Percentiles rank a stretch among this genome's conserved stretches.
Evolutionary conservation across 805 yeast species (phyloP).

Genomic region (Starmerella etchellsii): DNA sequence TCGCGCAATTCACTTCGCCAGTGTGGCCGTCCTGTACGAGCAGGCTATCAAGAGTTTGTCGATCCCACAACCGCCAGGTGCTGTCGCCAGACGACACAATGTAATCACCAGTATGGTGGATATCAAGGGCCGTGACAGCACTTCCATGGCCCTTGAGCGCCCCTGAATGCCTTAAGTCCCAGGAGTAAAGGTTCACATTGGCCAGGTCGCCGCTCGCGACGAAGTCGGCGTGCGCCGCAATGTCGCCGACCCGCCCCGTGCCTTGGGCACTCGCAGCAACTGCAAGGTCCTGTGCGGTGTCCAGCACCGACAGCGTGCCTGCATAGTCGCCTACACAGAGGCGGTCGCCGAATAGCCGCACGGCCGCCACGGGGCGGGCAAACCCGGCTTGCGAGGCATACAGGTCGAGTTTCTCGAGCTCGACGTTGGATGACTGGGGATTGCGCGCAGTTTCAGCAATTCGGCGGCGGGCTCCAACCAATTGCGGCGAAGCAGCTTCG

Average conservation of each 20-base stretch:
- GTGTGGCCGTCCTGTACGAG: conserved; percentile 77
- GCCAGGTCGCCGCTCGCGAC: neutral
- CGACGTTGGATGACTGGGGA: neutral
- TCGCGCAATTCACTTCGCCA: conserved; percentile 49
- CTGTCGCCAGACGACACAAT: conserved; percentile 64
- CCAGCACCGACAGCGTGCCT: neutral
- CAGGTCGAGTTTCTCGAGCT: neutral
- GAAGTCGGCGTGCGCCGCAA: neutral
- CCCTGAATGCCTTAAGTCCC: neutral
- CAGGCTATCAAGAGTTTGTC: conserved; percentile 37
- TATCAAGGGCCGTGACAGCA: conserved; percentile 38
- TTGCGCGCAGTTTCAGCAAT: neutral
- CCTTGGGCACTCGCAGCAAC: neutral
- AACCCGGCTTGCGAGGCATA: conserved; percentile 3
- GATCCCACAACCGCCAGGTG: conserved; percentile 86
- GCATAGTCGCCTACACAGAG: neutral
- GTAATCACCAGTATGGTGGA: conserved; percentile 50
- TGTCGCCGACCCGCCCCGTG: neutral
- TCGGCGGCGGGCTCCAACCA: neutral
- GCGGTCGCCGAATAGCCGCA: neutral
- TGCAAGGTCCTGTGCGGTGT: neutral
- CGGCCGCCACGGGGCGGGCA: neutral
- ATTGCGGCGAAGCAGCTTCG: too few species aligned
- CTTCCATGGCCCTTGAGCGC: neutral
- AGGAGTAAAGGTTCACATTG: neutral